Conservation (phyloP, 1,284 basidiomycete genomes). For the Heterobasidion annosum region DNA sequence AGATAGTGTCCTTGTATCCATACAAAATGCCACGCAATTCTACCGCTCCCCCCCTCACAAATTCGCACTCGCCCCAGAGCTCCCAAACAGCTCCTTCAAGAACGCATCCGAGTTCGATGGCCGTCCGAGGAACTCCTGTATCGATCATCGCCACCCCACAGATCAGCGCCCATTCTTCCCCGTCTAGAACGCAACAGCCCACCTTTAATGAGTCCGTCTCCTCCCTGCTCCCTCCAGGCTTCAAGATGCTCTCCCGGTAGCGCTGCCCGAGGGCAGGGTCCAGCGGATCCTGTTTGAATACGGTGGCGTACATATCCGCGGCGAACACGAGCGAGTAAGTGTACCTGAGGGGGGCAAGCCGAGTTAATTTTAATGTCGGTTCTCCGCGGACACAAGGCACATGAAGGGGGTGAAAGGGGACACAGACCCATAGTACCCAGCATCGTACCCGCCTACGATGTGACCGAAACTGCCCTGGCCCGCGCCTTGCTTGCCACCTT, state of each 20-base stretch:
- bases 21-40: no score
- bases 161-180: no score
- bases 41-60: neutral
- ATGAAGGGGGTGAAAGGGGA: no score
- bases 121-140: conserved; percentile 66
- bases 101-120: conserved; percentile 73
- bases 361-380: neutral
- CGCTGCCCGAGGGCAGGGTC: conserved; percentile 45
- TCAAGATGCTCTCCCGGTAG: conserved; percentile 47
- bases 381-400: neutral
- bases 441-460: conserved; percentile 69
- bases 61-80: neutral
- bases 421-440: conserved; percentile 67
- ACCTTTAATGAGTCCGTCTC: conserved; percentile 51
- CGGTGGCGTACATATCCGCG: conserved; percentile 71
- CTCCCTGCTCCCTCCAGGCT: conserved; percentile 47
- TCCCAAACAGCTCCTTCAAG: conserved; percentile 53
- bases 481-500: conserved; percentile 48
- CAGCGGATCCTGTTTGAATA: conserved; percentile 74
- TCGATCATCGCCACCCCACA: no score
- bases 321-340: conserved; percentile 70
- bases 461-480: conserved; percentile 69
- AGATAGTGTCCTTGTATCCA: no score
- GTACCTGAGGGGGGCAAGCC: conserved; percentile 29
- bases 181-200: neutral